phyloP scores from a whole-genome alignment of 2,329 filamentous ascomycete genomes.

The Epichloe brachyelytri region DNA sequence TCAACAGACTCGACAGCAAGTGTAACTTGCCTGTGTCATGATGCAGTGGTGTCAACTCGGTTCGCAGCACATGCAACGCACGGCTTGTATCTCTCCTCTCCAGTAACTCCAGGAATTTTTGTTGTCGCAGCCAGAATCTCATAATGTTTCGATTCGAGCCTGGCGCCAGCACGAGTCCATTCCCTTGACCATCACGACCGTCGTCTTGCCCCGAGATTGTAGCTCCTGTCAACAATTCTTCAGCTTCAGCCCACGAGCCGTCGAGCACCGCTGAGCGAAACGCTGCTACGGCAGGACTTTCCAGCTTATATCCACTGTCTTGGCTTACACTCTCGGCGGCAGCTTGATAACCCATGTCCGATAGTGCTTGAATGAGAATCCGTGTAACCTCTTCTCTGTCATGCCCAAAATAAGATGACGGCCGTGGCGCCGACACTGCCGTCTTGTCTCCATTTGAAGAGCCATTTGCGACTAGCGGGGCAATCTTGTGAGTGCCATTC shows the following conservation, averaged over 20 bases:
- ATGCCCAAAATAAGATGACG: conserved; percentile 60
- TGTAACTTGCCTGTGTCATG: conserved; percentile 68
- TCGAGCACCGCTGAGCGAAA: conserved; percentile 70
- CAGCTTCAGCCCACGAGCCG: conserved; percentile 77
- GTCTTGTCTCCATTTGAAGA: conserved; percentile 26
- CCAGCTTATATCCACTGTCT: conserved; percentile 79
- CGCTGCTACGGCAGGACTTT: conserved; percentile 73
- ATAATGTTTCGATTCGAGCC: conserved; percentile 67
- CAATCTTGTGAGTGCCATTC: conserved; percentile 36
- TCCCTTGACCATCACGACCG: conserved; percentile 23
- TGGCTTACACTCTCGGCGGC: conserved; percentile 63
- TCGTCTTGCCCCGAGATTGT: conserved; percentile 13
- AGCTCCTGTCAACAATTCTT: conserved; percentile 58
- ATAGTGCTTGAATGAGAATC: conserved; percentile 80
- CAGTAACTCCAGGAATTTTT: conserved; percentile 87
- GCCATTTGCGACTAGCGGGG: conserved; percentile 38
- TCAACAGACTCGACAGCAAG: conserved; percentile 75
- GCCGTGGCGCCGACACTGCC: conserved; percentile 7
- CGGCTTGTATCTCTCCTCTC: conserved; percentile 60
- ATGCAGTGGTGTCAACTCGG: conserved; percentile 76
- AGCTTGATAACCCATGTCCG: conserved; percentile 72
- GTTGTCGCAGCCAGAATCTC: conserved; percentile 78
- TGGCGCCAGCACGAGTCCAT: conserved; percentile 61
- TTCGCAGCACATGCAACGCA: conserved; percentile 72
- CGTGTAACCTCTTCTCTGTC: conserved; percentile 86